phyloP scores from a whole-genome alignment of 2,329 filamentous ascomycete species.

The Akanthomyces uredinophilus region DNA sequence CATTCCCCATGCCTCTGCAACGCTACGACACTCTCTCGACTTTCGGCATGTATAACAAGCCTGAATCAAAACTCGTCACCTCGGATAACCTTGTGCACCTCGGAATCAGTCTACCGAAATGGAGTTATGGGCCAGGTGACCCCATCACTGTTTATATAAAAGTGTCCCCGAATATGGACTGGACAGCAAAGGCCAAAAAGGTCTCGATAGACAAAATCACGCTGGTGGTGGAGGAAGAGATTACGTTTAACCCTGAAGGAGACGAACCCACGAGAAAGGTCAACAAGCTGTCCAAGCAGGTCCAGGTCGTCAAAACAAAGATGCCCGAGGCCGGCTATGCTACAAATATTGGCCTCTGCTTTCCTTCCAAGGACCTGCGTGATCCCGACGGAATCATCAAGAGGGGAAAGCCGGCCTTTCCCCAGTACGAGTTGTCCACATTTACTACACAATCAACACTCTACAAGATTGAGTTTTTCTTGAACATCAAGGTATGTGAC shows the following conservation, averaged over 20 bases:
- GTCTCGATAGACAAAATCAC: slow-evolving; percentile 94
- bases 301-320: slow-evolving; percentile 73
- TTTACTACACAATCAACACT: slow-evolving; percentile 92
- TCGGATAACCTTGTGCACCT: slow-evolving; percentile 88
- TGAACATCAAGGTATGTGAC: slow-evolving; percentile 76
- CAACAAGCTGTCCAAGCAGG: slow-evolving; percentile 80
- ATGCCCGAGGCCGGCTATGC: slow-evolving; percentile 89
- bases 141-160: slow-evolving; percentile 96
- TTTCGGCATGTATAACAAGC: slow-evolving; percentile 99
- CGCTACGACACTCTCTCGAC: slow-evolving; percentile 96
- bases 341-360: slow-evolving; percentile 85
- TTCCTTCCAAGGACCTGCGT: slow-evolving; percentile 81
- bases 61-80: slow-evolving; percentile 79
- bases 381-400: slow-evolving; percentile 85
- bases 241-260: slow-evolving; percentile 97
- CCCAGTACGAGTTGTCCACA: slow-evolving; percentile 78
- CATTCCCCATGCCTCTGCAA: slow-evolving; percentile 83
- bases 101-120: slow-evolving; percentile 85
- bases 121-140: slow-evolving; percentile 94
- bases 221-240: slow-evolving; percentile 91
- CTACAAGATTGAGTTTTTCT: slow-evolving; percentile 97
- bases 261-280: slow-evolving; percentile 89
- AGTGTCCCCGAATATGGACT: slow-evolving; percentile 85
- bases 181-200: slow-evolving; percentile 82
- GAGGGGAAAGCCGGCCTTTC: slow-evolving; percentile 79